Percentiles rank a stretch among this genome's conserved stretches.
phyloP scores from a whole-genome alignment of 148 eudicot genomes.

The Amaranthus cruentus region DNA sequence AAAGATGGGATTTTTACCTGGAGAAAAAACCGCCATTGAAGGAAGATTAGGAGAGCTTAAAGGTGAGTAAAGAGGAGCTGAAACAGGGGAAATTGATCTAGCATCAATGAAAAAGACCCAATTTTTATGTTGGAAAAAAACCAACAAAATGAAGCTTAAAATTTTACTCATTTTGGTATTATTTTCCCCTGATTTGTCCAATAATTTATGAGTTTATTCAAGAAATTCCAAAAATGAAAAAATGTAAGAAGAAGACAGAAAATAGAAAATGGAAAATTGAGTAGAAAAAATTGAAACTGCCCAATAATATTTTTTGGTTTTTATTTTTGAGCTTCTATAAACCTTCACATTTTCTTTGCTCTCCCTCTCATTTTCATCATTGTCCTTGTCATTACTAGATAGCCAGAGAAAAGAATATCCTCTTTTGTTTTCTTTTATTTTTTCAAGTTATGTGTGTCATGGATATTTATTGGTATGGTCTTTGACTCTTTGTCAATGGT shows the following conservation, averaged over 20 bases:
- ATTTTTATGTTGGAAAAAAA: constrained; percentile 27
- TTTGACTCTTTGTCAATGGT: background rate
- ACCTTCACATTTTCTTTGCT: constrained; percentile 1
- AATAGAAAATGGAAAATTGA: background rate
- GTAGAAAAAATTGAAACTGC: background rate
- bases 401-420: constrained; percentile 4
- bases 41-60: constrained; percentile 28
- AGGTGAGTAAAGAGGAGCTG: constrained; percentile 18
- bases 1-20: constrained; percentile 28
- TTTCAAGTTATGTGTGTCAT: background rate
- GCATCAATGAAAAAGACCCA: constrained; percentile 18
- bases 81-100: constrained; percentile 30
- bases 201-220: background rate
- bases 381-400: constrained; percentile 13
- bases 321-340: background rate
- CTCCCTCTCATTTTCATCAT: background rate
- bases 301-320: background rate
- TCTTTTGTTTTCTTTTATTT: background rate
- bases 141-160: constrained; percentile 17
- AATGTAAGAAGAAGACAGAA: constrained; percentile 12
- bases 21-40: constrained; percentile 41
- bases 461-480: constrained; percentile 1
- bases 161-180: constrained; percentile 7
- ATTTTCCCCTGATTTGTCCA: background rate
- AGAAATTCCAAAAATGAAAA: background rate